A percentile compares a stretch with the other conserved stretches of the same genome.
Evolutionary conservation across 345 rosid species (phyloP).

Genomic region (Brassica juncea): DNA sequence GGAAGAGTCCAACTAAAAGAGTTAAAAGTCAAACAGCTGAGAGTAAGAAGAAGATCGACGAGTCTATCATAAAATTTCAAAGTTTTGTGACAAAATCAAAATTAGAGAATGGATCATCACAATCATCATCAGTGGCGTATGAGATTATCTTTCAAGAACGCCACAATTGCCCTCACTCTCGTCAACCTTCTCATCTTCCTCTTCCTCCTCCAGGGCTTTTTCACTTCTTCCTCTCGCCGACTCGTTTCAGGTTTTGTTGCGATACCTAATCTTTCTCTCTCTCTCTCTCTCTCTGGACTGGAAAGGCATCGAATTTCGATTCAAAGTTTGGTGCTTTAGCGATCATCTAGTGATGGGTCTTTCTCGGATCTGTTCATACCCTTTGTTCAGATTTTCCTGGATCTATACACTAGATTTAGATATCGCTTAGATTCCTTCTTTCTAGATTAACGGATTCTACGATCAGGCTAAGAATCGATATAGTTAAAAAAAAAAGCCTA

Average conservation of each 20-base stretch:
- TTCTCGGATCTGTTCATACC: conserved; percentile 26
- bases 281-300: background rate
- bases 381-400: conserved; percentile 10
- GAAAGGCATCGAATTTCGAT: conserved; percentile 1
- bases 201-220: conserved; percentile 60
- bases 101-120: conserved; percentile 5
- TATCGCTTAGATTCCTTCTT: background rate
- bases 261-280: background rate
- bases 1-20: conserved; percentile 9
- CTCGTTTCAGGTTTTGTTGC: conserved; percentile 49
- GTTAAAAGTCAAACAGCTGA: conserved; percentile 8
- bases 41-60: background rate
- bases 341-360: conserved; percentile 9
- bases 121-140: conserved; percentile 47
- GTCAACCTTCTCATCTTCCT: conserved; percentile 59
- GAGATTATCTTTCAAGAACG: conserved; percentile 79
- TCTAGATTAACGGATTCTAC: background rate
- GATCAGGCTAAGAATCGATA: background rate
- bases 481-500: background rate
- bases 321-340: conserved; percentile 28
- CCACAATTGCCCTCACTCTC: conserved; percentile 60
- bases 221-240: conserved; percentile 50
- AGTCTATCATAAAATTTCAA: background rate
- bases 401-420: background rate
- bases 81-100: background rate